phyloP scores from a whole-genome alignment of 768 basidiomycete species.

The Phylloporus sp. region DNA sequence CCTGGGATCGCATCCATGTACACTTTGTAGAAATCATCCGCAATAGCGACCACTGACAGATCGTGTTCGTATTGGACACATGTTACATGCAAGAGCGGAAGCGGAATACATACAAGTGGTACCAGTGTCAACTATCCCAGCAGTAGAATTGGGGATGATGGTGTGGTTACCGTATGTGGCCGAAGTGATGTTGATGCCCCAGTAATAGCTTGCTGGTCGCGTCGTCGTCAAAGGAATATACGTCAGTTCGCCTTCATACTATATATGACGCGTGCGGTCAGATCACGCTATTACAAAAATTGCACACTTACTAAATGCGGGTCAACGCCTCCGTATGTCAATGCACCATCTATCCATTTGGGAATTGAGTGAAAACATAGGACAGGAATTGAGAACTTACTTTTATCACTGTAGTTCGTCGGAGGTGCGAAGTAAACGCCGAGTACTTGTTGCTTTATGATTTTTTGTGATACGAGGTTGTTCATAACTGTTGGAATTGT shows the following conservation, averaged over 20 bases:
- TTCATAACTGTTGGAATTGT: slow-evolving; percentile 22
- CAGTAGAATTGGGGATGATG: slow-evolving; percentile 11
- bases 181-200: slow-evolving; percentile 24
- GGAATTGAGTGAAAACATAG: not conserved
- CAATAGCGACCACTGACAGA: slow-evolving; percentile 14
- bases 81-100: not conserved
- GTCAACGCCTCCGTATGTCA: slow-evolving; percentile 16
- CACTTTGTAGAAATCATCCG: slow-evolving; percentile 7
- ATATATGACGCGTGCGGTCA: not conserved
- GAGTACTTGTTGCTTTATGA: slow-evolving; percentile 11
- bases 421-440: slow-evolving; percentile 21
- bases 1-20: slow-evolving; percentile 15
- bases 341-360: slow-evolving; percentile 13
- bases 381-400: not conserved
- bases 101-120: slow-evolving; percentile 17
- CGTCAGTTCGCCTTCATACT: slow-evolving; percentile 20
- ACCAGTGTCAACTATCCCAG: slow-evolving; percentile 28
- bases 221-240: slow-evolving; percentile 22
- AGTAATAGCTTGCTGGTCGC: slow-evolving; percentile 13
- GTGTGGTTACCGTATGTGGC: slow-evolving; percentile 6
- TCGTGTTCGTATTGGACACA: not conserved
- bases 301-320: slow-evolving; percentile 4
- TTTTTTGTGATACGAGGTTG: slow-evolving; percentile 17
- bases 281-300: not conserved
- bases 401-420: slow-evolving; percentile 8